Evolutionary conservation across 345 rosid species (phyloP).

Genomic region (Populus tremula): DNA sequence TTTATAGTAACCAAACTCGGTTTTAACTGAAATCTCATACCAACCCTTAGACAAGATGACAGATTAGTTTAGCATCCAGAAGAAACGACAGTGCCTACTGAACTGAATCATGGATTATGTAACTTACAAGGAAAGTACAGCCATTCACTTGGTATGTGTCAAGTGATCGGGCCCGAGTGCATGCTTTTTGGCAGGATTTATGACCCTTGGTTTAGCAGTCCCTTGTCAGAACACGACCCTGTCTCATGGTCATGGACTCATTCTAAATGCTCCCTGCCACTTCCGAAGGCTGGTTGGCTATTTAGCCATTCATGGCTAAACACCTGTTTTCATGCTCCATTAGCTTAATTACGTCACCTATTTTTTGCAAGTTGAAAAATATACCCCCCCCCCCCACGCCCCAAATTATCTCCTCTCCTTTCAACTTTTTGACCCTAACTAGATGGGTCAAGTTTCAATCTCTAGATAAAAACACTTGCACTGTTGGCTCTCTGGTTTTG

Average conservation of each 20-base stretch:
- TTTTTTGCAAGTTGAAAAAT: neutral
- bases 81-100: neutral
- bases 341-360: neutral
- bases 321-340: neutral
- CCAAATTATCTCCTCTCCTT: neutral
- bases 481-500: neutral
- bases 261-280: neutral
- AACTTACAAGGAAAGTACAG: neutral
- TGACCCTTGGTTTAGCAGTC: neutral
- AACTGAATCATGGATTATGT: neutral
- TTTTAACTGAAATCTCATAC: no score
- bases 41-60: neutral
- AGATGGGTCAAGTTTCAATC: neutral
- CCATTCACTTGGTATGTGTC: neutral
- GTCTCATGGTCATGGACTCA: neutral
- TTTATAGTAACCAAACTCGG: no score
- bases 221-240: neutral
- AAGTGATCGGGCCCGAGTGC: neutral
- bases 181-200: neutral
- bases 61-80: neutral
- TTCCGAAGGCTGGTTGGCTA: neutral
- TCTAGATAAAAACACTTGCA: neutral
- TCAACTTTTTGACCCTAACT: neutral
- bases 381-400: neutral
- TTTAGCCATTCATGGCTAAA: neutral